phyloP scores from a whole-genome alignment of 1,284 basidiomycete species.

The Tilletia caries region DNA sequence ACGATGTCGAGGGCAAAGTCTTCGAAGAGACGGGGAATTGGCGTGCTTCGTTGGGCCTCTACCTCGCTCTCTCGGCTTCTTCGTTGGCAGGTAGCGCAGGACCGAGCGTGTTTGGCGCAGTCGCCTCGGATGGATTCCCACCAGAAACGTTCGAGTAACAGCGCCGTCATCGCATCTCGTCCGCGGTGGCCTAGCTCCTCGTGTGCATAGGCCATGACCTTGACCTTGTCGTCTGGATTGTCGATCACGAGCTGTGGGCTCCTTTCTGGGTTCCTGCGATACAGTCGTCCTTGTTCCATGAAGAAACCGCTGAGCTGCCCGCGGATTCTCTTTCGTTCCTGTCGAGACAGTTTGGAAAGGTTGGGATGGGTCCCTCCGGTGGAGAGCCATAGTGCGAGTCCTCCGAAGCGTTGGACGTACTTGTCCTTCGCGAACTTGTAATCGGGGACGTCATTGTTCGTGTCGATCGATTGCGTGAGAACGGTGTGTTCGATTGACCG shows the following conservation, averaged over 20 bases:
- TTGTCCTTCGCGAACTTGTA: too few relatives aligned
- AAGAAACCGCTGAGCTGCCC: background rate
- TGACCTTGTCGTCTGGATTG: background rate
- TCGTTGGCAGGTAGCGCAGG: background rate
- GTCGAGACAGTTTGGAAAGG: background rate
- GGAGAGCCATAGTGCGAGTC: background rate
- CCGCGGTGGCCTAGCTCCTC: background rate
- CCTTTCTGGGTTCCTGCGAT: background rate
- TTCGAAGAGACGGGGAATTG: background rate
- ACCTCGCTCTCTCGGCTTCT: background rate
- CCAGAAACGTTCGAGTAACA: background rate
- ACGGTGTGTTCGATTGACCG: too few relatives aligned
- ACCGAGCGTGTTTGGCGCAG: background rate
- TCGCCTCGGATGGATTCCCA: background rate
- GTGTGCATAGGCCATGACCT: background rate
- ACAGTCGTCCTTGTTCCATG: background rate
- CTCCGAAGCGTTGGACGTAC: background rate
- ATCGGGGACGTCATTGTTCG: too few relatives aligned
- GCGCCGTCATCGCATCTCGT: background rate
- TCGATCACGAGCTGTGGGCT: background rate
- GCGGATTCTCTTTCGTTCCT: background rate
- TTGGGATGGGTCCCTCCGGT: background rate
- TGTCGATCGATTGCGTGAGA: too few relatives aligned
- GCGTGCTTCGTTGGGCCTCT: background rate
- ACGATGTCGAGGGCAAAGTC: background rate